phyloP scores from a whole-genome alignment of 2,329 filamentous ascomycete genomes.

The Myriosclerotinia scirpicola region DNA sequence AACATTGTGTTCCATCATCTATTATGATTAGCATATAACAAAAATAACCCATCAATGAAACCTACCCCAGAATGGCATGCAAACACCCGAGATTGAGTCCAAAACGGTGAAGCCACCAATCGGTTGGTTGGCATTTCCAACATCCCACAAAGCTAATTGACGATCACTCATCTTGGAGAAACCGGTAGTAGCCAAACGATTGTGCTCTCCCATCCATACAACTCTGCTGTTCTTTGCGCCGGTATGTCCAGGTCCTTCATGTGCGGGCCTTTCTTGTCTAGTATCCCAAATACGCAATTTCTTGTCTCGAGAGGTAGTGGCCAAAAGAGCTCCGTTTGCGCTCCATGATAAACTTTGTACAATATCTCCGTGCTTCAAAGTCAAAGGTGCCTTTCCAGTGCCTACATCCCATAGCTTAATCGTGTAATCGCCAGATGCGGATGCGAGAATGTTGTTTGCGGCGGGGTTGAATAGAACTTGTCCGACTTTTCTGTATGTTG shows the following conservation, averaged over 20 bases:
- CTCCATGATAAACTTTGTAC: slow-evolving; percentile 97
- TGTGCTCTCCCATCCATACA: slow-evolving; percentile 96
- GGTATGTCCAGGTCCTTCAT: slow-evolving; percentile 81
- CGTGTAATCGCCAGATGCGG: slow-evolving; percentile 89
- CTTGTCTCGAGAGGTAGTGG: slow-evolving; percentile 96
- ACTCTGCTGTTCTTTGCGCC: slow-evolving; percentile 97
- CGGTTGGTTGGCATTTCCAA: slow-evolving; percentile 73
- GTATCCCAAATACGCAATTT: slow-evolving; percentile 98
- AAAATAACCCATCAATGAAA: slow-evolving; percentile 28
- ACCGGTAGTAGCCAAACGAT: slow-evolving; percentile 91
- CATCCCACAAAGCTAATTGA: slow-evolving; percentile 94
- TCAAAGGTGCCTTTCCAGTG: slow-evolving; percentile 70
- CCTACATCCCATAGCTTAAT: slow-evolving; percentile 95
- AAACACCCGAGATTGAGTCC: slow-evolving; percentile 95
- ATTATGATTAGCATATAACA: slow-evolving; percentile 30
- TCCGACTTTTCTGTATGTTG: slow-evolving; percentile 76
- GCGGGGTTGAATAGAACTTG: slow-evolving; percentile 98
- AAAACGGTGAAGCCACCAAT: slow-evolving; percentile 87
- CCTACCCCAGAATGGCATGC: slow-evolving; percentile 97
- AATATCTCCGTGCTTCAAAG: slow-evolving; percentile 84
- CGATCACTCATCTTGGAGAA: slow-evolving; percentile 99
- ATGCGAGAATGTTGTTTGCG: slow-evolving; percentile 92
- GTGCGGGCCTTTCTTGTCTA: slow-evolving; percentile 82
- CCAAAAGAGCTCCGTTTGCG: slow-evolving; percentile 79
- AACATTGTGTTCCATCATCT: slow-evolving; percentile 89